phyloP scores from a whole-genome alignment of 2,329 filamentous ascomycete species.

The Claviceps lovelessii region DNA sequence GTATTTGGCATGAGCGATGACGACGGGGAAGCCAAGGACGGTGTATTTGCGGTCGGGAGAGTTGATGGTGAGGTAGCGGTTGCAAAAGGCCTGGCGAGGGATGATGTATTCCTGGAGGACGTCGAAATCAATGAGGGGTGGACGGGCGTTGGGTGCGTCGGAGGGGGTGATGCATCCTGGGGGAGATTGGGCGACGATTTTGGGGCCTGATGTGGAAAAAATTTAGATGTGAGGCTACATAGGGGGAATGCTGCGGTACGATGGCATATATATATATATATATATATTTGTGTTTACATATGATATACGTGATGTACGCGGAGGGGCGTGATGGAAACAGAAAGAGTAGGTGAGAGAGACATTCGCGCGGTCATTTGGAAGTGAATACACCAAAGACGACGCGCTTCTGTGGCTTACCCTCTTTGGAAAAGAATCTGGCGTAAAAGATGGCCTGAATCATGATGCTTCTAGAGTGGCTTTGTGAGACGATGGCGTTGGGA shows the following conservation, averaged over 20 bases:
- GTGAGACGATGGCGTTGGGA: not conserved
- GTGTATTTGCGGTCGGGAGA: conserved; percentile 56
- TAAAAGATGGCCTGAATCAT: conserved; percentile 63
- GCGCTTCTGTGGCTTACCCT: conserved; percentile 30
- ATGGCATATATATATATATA: not conserved
- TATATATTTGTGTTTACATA: not conserved
- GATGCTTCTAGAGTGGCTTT: conserved; percentile 4
- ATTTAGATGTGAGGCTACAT: not conserved
- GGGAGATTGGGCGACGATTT: conserved; percentile 41
- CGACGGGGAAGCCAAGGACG: conserved; percentile 78
- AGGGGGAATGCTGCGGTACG: not conserved
- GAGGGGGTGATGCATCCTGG: not conserved
- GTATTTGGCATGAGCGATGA: conserved; percentile 69
- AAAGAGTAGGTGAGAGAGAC: not conserved
- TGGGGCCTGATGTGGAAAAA: conserved; percentile 32
- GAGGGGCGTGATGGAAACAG: too few species aligned
- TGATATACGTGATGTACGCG: not conserved
- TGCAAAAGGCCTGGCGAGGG: conserved; percentile 87
- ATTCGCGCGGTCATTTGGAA: too few species aligned
- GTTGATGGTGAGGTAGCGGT: conserved; percentile 71
- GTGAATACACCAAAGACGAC: not conserved
- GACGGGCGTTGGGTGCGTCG: conserved; percentile 13
- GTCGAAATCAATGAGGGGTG: conserved; percentile 69
- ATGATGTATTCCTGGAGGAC: conserved; percentile 87
- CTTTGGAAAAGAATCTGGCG: conserved; percentile 51